Evolutionary conservation across 177 flowering plant species (phyloP).

Genomic region (Vitis hybrid): DNA sequence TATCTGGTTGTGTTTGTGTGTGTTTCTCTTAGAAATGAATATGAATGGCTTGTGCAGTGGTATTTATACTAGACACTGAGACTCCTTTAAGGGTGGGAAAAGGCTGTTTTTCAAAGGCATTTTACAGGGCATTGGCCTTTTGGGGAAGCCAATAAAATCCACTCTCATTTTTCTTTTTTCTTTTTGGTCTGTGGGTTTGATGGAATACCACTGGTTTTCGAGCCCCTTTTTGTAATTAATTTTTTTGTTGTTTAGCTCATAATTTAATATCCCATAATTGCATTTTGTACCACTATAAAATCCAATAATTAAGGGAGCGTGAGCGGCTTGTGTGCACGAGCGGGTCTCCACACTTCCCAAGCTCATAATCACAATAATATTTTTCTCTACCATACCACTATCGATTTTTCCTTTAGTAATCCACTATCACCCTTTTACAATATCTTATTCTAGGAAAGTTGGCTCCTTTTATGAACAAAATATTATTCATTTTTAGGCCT

Average conservation of each 20-base stretch:
- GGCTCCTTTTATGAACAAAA: too few species aligned
- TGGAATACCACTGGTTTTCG: conserved; percentile 17
- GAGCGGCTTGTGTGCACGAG: conserved; percentile 54
- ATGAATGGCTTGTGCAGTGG: conserved; percentile 8
- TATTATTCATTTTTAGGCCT: too few species aligned
- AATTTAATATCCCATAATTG: conserved; percentile 8
- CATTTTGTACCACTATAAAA: not conserved
- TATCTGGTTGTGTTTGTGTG: not conserved
- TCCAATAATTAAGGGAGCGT: conserved; percentile 30
- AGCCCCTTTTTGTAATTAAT: conserved; percentile 20
- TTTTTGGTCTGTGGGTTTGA: conserved; percentile 17
- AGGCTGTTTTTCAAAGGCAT: conserved; percentile 21
- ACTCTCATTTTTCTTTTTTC: not conserved
- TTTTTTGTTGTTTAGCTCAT: conserved; percentile 18
- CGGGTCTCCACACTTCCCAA: conserved; percentile 42
- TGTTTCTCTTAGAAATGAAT: conserved; percentile 7
- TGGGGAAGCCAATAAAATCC: conserved; percentile 30
- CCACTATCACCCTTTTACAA: not conserved
- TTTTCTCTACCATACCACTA: not conserved
- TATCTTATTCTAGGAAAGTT: too few species aligned
- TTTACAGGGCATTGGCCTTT: conserved; percentile 21
- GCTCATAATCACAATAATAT: conserved; percentile 7
- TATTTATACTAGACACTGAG: conserved; percentile 34
- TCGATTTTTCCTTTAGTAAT: not conserved
- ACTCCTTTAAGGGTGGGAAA: conserved; percentile 28